Percentiles rank a stretch among this genome's conserved stretches.
Conservation (phyloP, 768 basidiomycete genomes). For the Pisolithus tinctorius region DNA sequence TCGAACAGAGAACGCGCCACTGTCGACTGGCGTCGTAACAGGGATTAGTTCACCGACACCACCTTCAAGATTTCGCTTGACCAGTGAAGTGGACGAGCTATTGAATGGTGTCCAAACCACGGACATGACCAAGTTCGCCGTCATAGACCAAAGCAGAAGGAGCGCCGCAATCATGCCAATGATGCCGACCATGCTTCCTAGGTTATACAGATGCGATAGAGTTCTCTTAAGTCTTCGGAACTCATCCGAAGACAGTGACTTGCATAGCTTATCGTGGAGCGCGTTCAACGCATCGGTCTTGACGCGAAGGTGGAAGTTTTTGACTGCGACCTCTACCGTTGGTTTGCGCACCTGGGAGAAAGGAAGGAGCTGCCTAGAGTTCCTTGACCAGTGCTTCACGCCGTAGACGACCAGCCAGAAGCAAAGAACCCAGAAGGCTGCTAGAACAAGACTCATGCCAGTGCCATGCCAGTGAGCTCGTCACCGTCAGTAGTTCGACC, state of each 20-base stretch:
- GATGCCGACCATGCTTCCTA: constrained; percentile 39
- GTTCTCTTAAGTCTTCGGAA: constrained; percentile 18
- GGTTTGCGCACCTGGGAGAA: constrained; percentile 14
- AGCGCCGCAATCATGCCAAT: constrained; percentile 44
- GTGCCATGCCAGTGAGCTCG: constrained; percentile 5
- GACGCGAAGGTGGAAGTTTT: constrained; percentile 27
- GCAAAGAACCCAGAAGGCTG: constrained; percentile 14
- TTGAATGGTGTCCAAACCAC: constrained; percentile 3
- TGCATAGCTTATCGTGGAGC: constrained; percentile 39
- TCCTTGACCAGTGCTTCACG: constrained; percentile 15
- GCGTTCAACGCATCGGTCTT: constrained; percentile 47
- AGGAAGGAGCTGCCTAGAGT: constrained; percentile 16
- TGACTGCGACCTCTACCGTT: constrained; percentile 17
- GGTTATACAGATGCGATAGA: constrained; percentile 39
- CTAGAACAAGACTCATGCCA: constrained; percentile 15
- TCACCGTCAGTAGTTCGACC: not conserved
- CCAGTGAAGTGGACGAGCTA: constrained; percentile 5
- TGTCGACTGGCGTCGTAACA: not conserved
- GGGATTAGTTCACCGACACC: not conserved
- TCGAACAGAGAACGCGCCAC: constrained; percentile 11
- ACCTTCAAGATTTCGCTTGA: constrained; percentile 11
- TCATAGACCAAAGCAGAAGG: constrained; percentile 33
- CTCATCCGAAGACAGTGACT: constrained; percentile 26
- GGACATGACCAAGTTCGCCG: constrained; percentile 13
- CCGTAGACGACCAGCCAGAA: constrained; percentile 23